A percentile compares a stretch with the other conserved stretches of the same genome.
Conservation (phyloP, 805 yeast genomes). For the Candida quercuum region DNA sequence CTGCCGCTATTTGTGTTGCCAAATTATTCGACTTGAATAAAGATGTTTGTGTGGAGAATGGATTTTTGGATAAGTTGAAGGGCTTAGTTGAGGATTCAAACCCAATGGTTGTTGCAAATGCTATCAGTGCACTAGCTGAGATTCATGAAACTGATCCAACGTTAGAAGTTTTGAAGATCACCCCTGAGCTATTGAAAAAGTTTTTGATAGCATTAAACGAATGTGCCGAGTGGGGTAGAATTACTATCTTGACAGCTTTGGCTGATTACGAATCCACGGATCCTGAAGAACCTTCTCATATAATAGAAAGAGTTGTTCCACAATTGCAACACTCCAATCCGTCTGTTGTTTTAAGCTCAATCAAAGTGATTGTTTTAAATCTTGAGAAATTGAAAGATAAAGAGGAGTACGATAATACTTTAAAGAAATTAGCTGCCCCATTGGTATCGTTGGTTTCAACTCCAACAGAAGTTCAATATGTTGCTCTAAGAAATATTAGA, state of each 20-base stretch:
- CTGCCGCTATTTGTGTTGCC: constrained; percentile 97
- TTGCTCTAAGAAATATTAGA: constrained; percentile 85
- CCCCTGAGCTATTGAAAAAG: constrained; percentile 43
- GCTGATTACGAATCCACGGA: constrained; percentile 60
- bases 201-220: constrained; percentile 84
- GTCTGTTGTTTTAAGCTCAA: constrained; percentile 82
- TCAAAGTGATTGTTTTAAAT: constrained; percentile 75
- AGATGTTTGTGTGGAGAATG: constrained; percentile 77
- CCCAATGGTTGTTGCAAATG: constrained; percentile 97
- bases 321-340: constrained; percentile 97
- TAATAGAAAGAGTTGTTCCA: constrained; percentile 85
- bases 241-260: constrained; percentile 78
- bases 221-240: constrained; percentile 99
- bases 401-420: constrained; percentile 36
- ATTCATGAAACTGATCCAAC: constrained; percentile 64
- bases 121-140: constrained; percentile 80
- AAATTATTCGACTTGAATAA: constrained; percentile 85
- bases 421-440: constrained; percentile 78
- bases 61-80: constrained; percentile 67
- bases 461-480: constrained; percentile 93
- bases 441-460: constrained; percentile 81
- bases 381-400: constrained; percentile 37
- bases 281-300: constrained; percentile 68
- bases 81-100: constrained; percentile 76
- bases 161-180: constrained; percentile 39